phyloP scores from a whole-genome alignment of 257 asterid genomes.

The Solanum bukasovii region DNA sequence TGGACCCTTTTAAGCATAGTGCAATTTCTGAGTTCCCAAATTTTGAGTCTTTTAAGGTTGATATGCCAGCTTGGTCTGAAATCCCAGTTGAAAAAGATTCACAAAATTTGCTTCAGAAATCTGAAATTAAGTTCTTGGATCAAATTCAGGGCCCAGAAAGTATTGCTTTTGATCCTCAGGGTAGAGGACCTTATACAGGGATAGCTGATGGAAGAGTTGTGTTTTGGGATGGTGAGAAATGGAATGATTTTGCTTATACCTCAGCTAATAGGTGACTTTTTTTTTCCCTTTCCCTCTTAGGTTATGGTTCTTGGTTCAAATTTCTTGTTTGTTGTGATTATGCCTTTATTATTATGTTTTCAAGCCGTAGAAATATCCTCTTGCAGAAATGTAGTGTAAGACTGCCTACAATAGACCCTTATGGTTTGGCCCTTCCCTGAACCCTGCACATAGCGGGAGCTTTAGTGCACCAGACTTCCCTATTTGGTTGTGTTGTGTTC shows the following conservation, averaged over 20 bases:
- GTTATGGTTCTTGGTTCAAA: neutral
- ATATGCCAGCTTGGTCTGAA: slow-evolving; percentile 66
- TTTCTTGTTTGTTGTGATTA: neutral
- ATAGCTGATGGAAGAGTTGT: slow-evolving; percentile 84
- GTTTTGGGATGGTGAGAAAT: slow-evolving; percentile 73
- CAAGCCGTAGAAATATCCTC: neutral
- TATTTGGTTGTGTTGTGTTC: neutral
- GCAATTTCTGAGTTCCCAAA: slow-evolving; percentile 57
- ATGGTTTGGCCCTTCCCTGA: neutral
- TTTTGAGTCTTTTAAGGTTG: slow-evolving; percentile 46
- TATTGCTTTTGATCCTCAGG: slow-evolving; percentile 70
- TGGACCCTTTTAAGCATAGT: slow-evolving; percentile 73
- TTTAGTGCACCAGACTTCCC: neutral
- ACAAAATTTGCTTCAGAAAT: slow-evolving; percentile 56
- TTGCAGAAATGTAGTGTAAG: neutral
- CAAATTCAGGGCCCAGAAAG: slow-evolving; percentile 90
- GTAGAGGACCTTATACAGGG: slow-evolving; percentile 92
- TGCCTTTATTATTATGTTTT: neutral
- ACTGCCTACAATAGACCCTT: neutral
- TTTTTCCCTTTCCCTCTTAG: neutral
- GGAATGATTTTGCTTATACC: slow-evolving; percentile 82
- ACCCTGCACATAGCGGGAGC: neutral
- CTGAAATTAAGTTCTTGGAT: slow-evolving; percentile 71
- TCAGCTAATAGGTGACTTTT: slow-evolving; percentile 66
- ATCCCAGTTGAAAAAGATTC: slow-evolving; percentile 53